A percentile compares a stretch with the other conserved stretches of the same genome.
Evolutionary conservation across 2,329 filamentous ascomycete genomes (phyloP).

Genomic region (Penicillium sp.): DNA sequence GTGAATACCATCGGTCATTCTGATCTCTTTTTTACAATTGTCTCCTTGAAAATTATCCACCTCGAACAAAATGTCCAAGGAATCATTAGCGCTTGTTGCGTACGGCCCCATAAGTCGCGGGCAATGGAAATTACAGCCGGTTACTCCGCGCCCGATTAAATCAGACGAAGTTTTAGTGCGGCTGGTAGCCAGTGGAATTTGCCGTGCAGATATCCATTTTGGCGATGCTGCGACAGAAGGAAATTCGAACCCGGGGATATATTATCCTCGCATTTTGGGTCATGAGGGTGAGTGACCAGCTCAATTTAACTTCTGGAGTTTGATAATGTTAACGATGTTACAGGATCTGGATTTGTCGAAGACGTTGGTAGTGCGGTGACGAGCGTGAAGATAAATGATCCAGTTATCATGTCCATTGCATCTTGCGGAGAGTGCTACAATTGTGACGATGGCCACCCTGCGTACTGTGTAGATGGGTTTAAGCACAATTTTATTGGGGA

Average conservation of each 20-base stretch:
- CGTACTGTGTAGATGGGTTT: neutral
- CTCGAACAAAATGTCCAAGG: too few relatives aligned
- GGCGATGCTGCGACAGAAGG: neutral
- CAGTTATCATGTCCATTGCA: too few relatives aligned
- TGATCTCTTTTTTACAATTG: too few relatives aligned
- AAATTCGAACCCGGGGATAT: neutral
- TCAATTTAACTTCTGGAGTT: neutral
- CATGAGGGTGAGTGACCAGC: neutral
- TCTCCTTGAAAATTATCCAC: too few relatives aligned
- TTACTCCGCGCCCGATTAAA: neutral
- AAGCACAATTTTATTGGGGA: neutral
- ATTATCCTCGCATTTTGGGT: neutral
- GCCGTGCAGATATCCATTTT: neutral
- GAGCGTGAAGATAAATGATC: too few relatives aligned
- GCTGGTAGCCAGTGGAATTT: neutral
- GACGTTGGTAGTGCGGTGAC: too few relatives aligned
- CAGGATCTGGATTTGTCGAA: neutral
- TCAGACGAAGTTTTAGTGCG: neutral
- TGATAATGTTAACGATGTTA: accelerated
- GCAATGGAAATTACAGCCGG: neutral
- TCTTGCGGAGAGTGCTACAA: too few relatives aligned
- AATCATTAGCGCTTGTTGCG: neutral
- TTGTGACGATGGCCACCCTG: neutral
- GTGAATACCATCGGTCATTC: too few relatives aligned
- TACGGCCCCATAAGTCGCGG: neutral